These are phyloP conservation scores for Dactylellina sp. DNA, from an alignment of 2,329 filamentous ascomycete species.

Conservation along the genomic window DNA sequence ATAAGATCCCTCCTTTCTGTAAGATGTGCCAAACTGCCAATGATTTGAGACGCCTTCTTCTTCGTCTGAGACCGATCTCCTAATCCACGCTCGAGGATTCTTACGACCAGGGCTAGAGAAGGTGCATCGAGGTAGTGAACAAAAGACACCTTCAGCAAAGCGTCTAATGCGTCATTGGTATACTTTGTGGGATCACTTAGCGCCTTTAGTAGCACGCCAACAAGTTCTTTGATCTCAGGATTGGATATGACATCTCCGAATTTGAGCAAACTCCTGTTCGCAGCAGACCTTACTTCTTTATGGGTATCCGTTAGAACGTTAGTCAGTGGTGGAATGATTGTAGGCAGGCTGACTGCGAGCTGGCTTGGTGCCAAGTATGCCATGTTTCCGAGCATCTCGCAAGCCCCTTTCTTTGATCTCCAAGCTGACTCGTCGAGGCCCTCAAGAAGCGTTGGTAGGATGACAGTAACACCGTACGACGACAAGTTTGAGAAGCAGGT, in stretches of 20 bases:
- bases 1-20: slow-evolving; percentile 96
- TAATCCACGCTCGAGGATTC: slow-evolving; percentile 92
- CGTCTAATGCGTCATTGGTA: slow-evolving; percentile 92
- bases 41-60: slow-evolving; percentile 95
- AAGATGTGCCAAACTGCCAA: slow-evolving; percentile 95
- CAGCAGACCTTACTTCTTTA: slow-evolving; percentile 91
- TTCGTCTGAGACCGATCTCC: slow-evolving; percentile 93
- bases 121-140: slow-evolving; percentile 98
- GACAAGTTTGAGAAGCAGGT: slow-evolving; percentile 92
- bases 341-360: slow-evolving; percentile 87
- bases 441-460: slow-evolving; percentile 88
- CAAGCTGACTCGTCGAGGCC: slow-evolving; percentile 95
- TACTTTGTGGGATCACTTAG: slow-evolving; percentile 97
- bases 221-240: slow-evolving; percentile 92
- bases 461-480: slow-evolving; percentile 94
- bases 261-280: slow-evolving; percentile 94
- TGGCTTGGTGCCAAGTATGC: slow-evolving; percentile 97
- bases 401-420: slow-evolving; percentile 98
- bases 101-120: slow-evolving; percentile 91
- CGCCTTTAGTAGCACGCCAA: slow-evolving; percentile 91
- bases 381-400: slow-evolving; percentile 96
- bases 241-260: slow-evolving; percentile 99
- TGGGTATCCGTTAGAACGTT: slow-evolving; percentile 96
- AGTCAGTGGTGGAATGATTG: slow-evolving; percentile 96
- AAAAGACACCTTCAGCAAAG: slow-evolving; percentile 97